These are phyloP conservation scores for Chlorella vulgaris DNA, from an alignment of 139 green algal species.

Conservation along the genomic window DNA sequence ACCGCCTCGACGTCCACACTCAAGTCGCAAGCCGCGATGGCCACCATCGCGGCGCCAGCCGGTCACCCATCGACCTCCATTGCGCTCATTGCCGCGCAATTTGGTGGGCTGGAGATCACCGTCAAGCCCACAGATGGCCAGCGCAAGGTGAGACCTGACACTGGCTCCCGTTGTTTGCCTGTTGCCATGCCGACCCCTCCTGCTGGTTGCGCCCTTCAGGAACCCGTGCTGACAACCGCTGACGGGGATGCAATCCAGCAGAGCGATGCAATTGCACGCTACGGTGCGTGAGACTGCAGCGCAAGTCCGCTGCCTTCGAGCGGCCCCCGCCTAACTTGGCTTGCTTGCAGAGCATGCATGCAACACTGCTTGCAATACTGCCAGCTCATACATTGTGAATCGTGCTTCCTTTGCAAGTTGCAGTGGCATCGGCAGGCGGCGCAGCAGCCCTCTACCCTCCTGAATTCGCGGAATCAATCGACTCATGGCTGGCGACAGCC, in stretches of 20 bases:
- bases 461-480: constrained; percentile 34
- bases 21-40: too few species aligned
- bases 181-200: neutral
- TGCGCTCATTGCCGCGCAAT: constrained; percentile 47
- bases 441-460: constrained; percentile 31
- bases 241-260: constrained; percentile 29
- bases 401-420: too few species aligned
- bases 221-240: constrained; percentile 23
- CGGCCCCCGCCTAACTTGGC: neutral
- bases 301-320: neutral
- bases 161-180: too few species aligned
- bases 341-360: neutral
- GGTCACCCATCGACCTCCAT: constrained; percentile 56
- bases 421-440: constrained; percentile 39
- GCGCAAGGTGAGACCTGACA: constrained; percentile 35
- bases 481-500: constrained; percentile 60
- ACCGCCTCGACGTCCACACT: too few species aligned
- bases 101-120: constrained; percentile 44
- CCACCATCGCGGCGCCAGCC: constrained; percentile 45
- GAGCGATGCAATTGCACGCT: constrained; percentile 45
- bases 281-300: constrained; percentile 33
- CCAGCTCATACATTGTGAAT: too few species aligned
- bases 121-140: constrained; percentile 59
- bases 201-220: neutral
- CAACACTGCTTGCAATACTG: too few species aligned